Conservation (phyloP, 768 basidiomycete genomes). For the Hericium erinaceus region DNA sequence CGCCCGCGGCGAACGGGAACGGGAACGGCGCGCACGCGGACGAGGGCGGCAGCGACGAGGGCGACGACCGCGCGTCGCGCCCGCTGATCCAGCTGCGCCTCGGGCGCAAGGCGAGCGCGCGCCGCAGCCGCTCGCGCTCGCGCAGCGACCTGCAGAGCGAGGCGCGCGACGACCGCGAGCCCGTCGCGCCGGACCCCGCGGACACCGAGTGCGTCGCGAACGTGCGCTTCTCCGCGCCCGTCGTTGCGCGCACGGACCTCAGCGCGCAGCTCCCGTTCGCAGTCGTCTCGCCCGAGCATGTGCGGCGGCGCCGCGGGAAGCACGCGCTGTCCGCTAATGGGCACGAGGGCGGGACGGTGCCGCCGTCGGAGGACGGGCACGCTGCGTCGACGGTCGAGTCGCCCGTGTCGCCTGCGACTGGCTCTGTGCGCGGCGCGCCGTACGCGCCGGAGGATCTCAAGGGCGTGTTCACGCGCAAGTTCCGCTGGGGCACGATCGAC, state of each 20-base stretch:
- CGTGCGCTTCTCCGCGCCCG: conserved; percentile 66
- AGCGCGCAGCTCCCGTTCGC: conserved; percentile 64
- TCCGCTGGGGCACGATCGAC: conserved; percentile 84
- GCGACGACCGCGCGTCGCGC: conserved; percentile 46
- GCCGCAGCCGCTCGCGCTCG: conserved; percentile 59
- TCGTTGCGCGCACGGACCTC: conserved; percentile 53
- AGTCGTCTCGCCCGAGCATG: conserved; percentile 63
- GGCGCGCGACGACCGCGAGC: conserved; percentile 51
- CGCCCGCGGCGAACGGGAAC: conserved; percentile 4
- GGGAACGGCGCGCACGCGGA: conserved; percentile 5
- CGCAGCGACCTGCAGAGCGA: conserved; percentile 55
- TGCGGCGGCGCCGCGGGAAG: conserved; percentile 26
- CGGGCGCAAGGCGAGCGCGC: conserved; percentile 32
- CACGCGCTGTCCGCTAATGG: conserved; percentile 12
- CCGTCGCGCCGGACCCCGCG: conserved; percentile 42
- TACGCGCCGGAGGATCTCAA: conserved; percentile 60
- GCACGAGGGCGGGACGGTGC: conserved; percentile 16
- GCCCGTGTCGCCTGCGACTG: conserved; percentile 10
- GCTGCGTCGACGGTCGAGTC: conserved; percentile 26
- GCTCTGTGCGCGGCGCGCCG: conserved; percentile 21
- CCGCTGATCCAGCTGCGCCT: conserved; percentile 67
- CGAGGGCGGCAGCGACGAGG: conserved; percentile 25
- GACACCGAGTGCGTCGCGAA: conserved; percentile 68
- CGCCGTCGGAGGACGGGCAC: conserved; percentile 37
- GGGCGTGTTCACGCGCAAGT: conserved; percentile 70